A percentile compares a stretch with the other conserved stretches of the same genome.
These are phyloP conservation scores for Penicillium macrosclerotiorum DNA, from an alignment of 495 filamentous ascomycete species.

Conservation along the genomic window DNA sequence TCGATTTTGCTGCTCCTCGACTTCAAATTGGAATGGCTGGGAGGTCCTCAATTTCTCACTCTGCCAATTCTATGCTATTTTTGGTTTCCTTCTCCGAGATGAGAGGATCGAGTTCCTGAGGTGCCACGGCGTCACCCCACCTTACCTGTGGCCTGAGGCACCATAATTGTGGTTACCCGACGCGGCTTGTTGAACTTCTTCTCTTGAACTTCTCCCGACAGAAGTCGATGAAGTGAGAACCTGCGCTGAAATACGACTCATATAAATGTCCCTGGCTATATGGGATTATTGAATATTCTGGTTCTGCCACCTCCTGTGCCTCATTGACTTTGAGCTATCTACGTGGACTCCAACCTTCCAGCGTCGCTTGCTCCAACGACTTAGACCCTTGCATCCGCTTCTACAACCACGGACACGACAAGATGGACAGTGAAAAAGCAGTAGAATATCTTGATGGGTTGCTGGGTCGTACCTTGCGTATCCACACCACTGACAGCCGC, in stretches of 20 bases:
- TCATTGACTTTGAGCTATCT: no score
- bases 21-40: no score
- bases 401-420: not conserved
- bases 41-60: no score
- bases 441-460: slow-evolving; percentile 45
- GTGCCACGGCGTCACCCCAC: not conserved
- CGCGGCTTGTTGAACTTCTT: not conserved
- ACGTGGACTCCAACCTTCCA: not conserved
- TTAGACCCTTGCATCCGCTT: not conserved
- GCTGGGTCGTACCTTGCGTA: slow-evolving; percentile 59
- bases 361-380: not conserved
- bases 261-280: no score
- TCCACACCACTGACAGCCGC: slow-evolving; percentile 78
- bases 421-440: slow-evolving; percentile 42
- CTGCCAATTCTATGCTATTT: not conserved
- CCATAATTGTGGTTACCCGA: not conserved
- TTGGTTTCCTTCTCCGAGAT: not conserved
- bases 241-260: no score
- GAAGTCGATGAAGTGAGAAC: not conserved
- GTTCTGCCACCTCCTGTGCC: no score
- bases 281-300: no score
- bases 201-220: not conserved
- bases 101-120: not conserved
- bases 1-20: no score
- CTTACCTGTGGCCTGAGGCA: slow-evolving; percentile 10